Conservation (phyloP, 495 filamentous ascomycete genomes). For the Penicillium soppii region DNA sequence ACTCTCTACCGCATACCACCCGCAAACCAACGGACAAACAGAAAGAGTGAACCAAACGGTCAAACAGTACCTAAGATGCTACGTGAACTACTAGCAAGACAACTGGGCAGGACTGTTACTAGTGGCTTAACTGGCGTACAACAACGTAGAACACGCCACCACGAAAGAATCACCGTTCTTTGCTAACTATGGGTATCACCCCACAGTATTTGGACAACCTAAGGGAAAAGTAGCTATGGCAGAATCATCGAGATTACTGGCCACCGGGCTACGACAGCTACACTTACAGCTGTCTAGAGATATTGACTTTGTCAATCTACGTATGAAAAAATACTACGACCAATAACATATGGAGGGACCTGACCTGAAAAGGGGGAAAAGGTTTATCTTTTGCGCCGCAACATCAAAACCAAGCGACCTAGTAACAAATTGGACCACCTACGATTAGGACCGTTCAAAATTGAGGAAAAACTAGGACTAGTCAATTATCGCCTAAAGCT, state of each 20-base stretch:
- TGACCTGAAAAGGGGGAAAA: slow-evolving; percentile 16
- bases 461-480: slow-evolving; percentile 9
- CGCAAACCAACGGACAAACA: slow-evolving; percentile 11
- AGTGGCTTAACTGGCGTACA: slow-evolving; percentile 12
- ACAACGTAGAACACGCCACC: slow-evolving; percentile 7
- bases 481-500: slow-evolving; percentile 10
- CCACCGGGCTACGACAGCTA: slow-evolving; percentile 7
- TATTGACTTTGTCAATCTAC: slow-evolving; percentile 14
- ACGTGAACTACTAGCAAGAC: slow-evolving; percentile 13
- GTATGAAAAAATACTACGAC: slow-evolving; percentile 16
- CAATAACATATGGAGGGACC: slow-evolving; percentile 15
- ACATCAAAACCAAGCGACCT: slow-evolving; percentile 6
- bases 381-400: slow-evolving; percentile 1
- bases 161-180: slow-evolving; percentile 6
- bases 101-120: slow-evolving; percentile 3
- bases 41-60: slow-evolving; percentile 6
- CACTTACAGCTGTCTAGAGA: slow-evolving; percentile 16
- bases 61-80: slow-evolving; percentile 7
- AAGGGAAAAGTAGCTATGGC: neutral
- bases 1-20: slow-evolving; percentile 3
- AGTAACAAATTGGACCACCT: slow-evolving; percentile 8
- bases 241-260: slow-evolving; percentile 1
- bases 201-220: slow-evolving; percentile 9
- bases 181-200: slow-evolving; percentile 5
- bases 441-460: slow-evolving; percentile 8